Evolutionary conservation across 2,329 filamentous ascomycete genomes (phyloP).

Genomic region (Podosphaera leucotricha): DNA sequence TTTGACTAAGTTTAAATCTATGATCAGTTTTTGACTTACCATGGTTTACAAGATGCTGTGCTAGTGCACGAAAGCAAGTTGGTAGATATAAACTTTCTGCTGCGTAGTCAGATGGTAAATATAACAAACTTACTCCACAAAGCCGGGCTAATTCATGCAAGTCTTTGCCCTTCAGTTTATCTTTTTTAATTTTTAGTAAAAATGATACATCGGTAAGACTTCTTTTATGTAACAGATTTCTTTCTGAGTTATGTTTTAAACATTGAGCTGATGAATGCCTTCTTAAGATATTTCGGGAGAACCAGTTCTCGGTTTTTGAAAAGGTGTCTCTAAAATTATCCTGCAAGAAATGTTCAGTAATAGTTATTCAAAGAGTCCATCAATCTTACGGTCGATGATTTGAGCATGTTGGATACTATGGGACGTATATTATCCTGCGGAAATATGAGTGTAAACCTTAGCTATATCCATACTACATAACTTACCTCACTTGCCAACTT

Average conservation of each 20-base stretch:
- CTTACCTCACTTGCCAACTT: slow-evolving; percentile 31
- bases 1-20: slow-evolving; percentile 4
- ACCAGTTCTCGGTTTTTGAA: slow-evolving; percentile 17
- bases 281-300: slow-evolving; percentile 18
- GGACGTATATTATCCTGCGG: slow-evolving; percentile 26
- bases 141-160: slow-evolving; percentile 36
- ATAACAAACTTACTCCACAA: slow-evolving; percentile 37
- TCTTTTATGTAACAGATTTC: slow-evolving; percentile 21
- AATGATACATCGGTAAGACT: slow-evolving; percentile 32
- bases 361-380: background rate
- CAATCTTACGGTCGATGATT: slow-evolving; percentile 6
- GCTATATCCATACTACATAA: background rate
- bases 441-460: slow-evolving; percentile 1
- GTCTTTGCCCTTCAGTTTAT: slow-evolving; percentile 25
- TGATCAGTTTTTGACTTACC: slow-evolving; percentile 18
- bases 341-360: slow-evolving; percentile 1
- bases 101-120: slow-evolving; percentile 34
- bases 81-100: slow-evolving; percentile 33
- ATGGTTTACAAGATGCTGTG: slow-evolving; percentile 37
- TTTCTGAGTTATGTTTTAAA: slow-evolving; percentile 11
- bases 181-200: slow-evolving; percentile 22
- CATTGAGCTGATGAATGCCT: slow-evolving; percentile 16
- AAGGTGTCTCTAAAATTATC: slow-evolving; percentile 4
- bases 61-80: slow-evolving; percentile 41
- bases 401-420: slow-evolving; percentile 10